A percentile compares a stretch with the other conserved stretches of the same genome.
Evolutionary conservation across 129 eudicot genomes (phyloP).

Genomic region (Mikania micrantha): DNA sequence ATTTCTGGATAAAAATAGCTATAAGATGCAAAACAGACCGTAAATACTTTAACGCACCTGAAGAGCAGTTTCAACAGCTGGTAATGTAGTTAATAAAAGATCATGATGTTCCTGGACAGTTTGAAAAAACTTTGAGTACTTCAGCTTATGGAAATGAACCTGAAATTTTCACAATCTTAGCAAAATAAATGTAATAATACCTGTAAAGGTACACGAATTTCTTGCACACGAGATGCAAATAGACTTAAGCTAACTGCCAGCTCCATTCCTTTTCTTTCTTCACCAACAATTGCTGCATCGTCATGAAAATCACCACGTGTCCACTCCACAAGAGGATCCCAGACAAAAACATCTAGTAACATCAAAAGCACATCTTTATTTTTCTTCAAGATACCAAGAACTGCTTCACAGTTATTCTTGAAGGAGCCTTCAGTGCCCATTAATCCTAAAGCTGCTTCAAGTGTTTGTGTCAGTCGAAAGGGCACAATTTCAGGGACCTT

Average conservation of each 20-base stretch:
- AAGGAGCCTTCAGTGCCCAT: slow-evolving; percentile 90
- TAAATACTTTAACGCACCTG: slow-evolving; percentile 54
- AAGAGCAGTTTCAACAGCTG: slow-evolving; percentile 86
- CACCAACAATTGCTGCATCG: slow-evolving; percentile 98
- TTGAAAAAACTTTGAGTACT: not conserved
- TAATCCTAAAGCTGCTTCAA: slow-evolving; percentile 92
- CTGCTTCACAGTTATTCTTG: slow-evolving; percentile 84
- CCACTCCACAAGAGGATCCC: slow-evolving; percentile 99
- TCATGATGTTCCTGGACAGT: slow-evolving; percentile 89
- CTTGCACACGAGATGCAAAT: slow-evolving; percentile 98
- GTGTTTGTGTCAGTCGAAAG: slow-evolving; percentile 89
- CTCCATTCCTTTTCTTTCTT: slow-evolving; percentile 99
- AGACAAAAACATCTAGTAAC: slow-evolving; percentile 86
- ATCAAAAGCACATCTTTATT: slow-evolving; percentile 89
- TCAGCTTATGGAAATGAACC: slow-evolving; percentile 2
- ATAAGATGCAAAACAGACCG: slow-evolving; percentile 2
- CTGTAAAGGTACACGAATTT: slow-evolving; percentile 97
- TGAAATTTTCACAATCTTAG: not conserved
- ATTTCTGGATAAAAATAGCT: slow-evolving; percentile 6
- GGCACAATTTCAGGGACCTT: slow-evolving; percentile 99
- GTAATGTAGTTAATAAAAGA: slow-evolving; percentile 69
- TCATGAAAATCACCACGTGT: slow-evolving; percentile 98
- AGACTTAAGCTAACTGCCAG: slow-evolving; percentile 98
- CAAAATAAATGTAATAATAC: slow-evolving; percentile 31
- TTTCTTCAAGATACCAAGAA: slow-evolving; percentile 73